Evolutionary conservation across 345 rosid genomes (phyloP).

Genomic region (Eucalyptus sp.): DNA sequence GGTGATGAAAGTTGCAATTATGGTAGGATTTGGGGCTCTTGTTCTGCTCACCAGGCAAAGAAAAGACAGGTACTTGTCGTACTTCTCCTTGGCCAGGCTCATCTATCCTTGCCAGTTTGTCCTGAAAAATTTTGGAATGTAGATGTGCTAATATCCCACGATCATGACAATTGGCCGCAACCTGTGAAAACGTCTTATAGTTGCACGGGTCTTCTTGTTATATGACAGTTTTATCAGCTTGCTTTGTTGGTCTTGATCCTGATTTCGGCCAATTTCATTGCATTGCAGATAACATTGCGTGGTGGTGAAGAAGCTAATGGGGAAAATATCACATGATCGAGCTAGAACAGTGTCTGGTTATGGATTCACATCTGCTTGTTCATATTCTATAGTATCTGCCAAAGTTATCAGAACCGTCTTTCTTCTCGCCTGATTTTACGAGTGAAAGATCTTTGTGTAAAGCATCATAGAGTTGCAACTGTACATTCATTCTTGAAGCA

Average conservation of each 20-base stretch:
- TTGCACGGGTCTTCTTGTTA: not conserved
- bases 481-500: not conserved
- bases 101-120: not conserved
- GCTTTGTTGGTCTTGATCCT: not conserved
- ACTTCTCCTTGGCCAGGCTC: not conserved
- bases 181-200: not conserved
- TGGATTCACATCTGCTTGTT: not conserved
- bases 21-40: constrained; percentile 52
- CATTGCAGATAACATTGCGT: not conserved
- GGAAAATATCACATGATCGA: not conserved
- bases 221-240: not conserved
- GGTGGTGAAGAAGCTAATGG: not conserved
- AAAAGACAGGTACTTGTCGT: constrained; percentile 16
- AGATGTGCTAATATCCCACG: not conserved
- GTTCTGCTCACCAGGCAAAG: constrained; percentile 45
- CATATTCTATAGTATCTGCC: not conserved
- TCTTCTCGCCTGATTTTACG: not conserved
- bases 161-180: not conserved
- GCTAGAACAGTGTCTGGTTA: not conserved
- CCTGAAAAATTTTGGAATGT: not conserved
- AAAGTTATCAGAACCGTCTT: not conserved
- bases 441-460: not conserved
- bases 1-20: constrained; percentile 35
- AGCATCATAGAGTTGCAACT: not conserved
- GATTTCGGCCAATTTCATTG: not conserved